Evolutionary conservation across 139 green algal genomes (phyloP).

Genomic region (Auxenochlorella pyrenoidosa): DNA sequence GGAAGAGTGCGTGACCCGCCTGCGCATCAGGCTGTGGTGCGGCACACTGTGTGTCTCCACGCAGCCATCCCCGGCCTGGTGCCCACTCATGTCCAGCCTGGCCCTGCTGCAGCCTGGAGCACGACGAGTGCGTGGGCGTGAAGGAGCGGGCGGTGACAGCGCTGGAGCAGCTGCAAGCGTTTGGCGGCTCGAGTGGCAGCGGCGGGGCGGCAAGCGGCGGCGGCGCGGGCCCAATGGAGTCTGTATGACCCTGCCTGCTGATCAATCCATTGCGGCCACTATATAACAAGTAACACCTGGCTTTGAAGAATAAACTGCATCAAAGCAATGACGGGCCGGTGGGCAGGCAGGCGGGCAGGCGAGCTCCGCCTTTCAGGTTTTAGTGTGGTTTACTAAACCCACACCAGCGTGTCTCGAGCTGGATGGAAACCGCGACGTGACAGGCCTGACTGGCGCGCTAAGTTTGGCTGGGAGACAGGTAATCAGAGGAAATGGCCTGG

Average conservation of each 20-base stretch:
- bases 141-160: slow-evolving; percentile 35
- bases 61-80: background rate
- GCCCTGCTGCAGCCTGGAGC: slow-evolving; percentile 14
- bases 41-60: background rate
- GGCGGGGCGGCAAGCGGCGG: background rate
- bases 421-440: no score
- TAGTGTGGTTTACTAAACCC: no score
- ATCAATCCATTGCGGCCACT: background rate
- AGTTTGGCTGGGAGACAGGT: no score
- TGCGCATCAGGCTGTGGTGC: background rate
- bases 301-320: background rate
- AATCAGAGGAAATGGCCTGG: no score
- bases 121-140: slow-evolving; percentile 22
- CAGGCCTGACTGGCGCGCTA: no score
- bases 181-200: background rate
- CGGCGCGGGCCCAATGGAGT: background rate
- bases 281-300: background rate
- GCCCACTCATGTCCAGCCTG: background rate
- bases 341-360: background rate
- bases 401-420: no score
- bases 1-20: no score
- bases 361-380: background rate
- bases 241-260: background rate
- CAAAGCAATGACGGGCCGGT: no score
- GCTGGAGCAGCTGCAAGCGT: slow-evolving; percentile 15